A percentile compares a stretch with the other conserved stretches of the same genome.
Evolutionary conservation across 768 basidiomycete species (phyloP).

Genomic region (Mycena crocata): DNA sequence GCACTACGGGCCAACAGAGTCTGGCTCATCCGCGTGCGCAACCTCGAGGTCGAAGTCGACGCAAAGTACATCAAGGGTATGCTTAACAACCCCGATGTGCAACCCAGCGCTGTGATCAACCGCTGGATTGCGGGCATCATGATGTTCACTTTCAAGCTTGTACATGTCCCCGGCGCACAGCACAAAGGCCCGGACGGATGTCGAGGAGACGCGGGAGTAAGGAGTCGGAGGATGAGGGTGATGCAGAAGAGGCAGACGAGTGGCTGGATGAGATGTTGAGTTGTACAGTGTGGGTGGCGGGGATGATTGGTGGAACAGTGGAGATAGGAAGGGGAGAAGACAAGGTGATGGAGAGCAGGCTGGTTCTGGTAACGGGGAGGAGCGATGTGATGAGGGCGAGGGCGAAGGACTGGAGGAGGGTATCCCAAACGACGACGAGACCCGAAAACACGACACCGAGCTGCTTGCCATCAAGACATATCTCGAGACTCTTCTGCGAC

Average conservation of each 20-base stretch:
- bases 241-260: background rate
- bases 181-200: background rate
- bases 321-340: background rate
- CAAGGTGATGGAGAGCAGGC: too few species aligned
- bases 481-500: too few species aligned
- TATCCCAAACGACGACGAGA: too few species aligned
- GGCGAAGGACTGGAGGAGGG: too few species aligned
- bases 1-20: too few species aligned
- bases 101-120: conserved; percentile 1
- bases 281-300: background rate
- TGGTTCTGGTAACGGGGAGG: too few species aligned
- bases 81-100: conserved; percentile 5
- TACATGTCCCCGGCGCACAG: background rate
- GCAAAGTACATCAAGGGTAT: background rate
- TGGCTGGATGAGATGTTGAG: background rate
- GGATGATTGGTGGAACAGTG: background rate
- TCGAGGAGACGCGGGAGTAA: background rate
- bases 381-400: too few species aligned
- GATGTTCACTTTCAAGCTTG: background rate
- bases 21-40: too few species aligned
- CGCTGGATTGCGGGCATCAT: background rate
- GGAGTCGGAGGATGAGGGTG: background rate
- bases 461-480: too few species aligned
- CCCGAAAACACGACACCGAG: too few species aligned
- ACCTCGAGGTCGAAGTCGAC: background rate